Base-by-base conservation (phyloP, 1,284 basidiomycete species). In the Cryptococcus wingfieldii region DNA sequence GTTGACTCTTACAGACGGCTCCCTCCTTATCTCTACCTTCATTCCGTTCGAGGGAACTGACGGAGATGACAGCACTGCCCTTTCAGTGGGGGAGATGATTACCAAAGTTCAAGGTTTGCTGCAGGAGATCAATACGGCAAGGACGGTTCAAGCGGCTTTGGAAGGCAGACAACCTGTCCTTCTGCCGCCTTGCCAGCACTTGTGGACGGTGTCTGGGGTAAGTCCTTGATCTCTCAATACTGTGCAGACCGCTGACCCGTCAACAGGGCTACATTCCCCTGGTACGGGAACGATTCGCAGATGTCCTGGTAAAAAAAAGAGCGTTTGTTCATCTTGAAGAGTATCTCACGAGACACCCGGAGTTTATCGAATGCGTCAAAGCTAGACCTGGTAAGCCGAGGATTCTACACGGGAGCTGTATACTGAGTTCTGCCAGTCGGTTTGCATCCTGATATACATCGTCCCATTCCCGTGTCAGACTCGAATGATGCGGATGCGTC, bases 11-110 rank as follows among this genome's bases (percentile, higher is more conserved):
- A 46, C 39, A 70, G 69, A 72, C 34, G 76, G 76, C 34, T 72
- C 74, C 10, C 59, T 77, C 5, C 68, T 77, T 47, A 69, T 77
- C 34, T 72, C 75, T 31, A 77, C 75, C 1, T 70, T 72, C 14
- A 70, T 77, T 7, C 75, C 75, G 1, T 77, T 77, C 66, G 76
- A 77, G 63, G 72, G 74, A 5, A 67, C 70, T n/a, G 75, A 77
- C 53, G 74, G 75, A 23, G 75, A 77, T 58, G 73, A 76, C 55
- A 66, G 63, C 42, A 70, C 71, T 0, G 75, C 75, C 8, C 58
- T 77, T 14, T 70, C 66, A 0, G 73, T 77, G 41, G 76, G 75
- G 23, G 76, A 77, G 62, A 70, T 77, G 54, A 73, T 74, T 56
- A 68, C 70, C 50, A 72, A 72, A 60, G 67, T 76, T 13, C 70